Evolutionary conservation across 768 basidiomycete genomes (phyloP), one percentile per base, ranked within the genome.

Genomic region (Pleurotus salmoneostramineus): DNA sequence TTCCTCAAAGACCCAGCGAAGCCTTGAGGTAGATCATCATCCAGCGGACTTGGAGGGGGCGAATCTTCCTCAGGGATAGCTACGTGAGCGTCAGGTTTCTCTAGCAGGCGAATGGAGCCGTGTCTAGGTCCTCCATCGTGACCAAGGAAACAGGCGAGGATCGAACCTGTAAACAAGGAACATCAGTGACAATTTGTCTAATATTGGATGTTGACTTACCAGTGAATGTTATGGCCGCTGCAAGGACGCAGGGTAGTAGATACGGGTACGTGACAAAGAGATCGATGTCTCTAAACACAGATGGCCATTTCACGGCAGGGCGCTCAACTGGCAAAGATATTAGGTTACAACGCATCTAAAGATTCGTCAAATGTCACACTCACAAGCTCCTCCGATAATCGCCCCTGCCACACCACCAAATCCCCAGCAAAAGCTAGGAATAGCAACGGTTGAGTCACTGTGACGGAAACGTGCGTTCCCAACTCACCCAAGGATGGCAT

Each of bases 331-430:
- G 33, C 56, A 60, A 62, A 36, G 35, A 55, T 34, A n/a, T 15
- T 47, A 34, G 34, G 17, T 33, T 51, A n/a, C 15, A 6, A 8
- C n/a, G n/a, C 15, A 4, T 45, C n/a, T 55, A 7, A 55, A n/a
- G 50, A 35, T 50, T 6, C 12, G 33, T 7, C 11, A 48, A 52
- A 34, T n/a, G 21, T 27, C 21, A 27, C 40, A 51, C 91, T 70
- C 62, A 93, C 92, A 87, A 63, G 85, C 74, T 64, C 91, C 91
- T 60, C 92, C 94, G 33, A 95, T 80, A 54, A 95, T 88, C 47
- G 90, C 89, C 45, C 93, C 93, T 47, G 87, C 83, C 10, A 95
- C 92, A 82, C 95, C 97, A 60, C 96, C 97, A 62, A 98, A 83
- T 60, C 95, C 95, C 97, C 96, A 97, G 63, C 88, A 92, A 70